Conservation (phyloP, 495 filamentous ascomycete genomes). For the Xylaria longipes region DNA sequence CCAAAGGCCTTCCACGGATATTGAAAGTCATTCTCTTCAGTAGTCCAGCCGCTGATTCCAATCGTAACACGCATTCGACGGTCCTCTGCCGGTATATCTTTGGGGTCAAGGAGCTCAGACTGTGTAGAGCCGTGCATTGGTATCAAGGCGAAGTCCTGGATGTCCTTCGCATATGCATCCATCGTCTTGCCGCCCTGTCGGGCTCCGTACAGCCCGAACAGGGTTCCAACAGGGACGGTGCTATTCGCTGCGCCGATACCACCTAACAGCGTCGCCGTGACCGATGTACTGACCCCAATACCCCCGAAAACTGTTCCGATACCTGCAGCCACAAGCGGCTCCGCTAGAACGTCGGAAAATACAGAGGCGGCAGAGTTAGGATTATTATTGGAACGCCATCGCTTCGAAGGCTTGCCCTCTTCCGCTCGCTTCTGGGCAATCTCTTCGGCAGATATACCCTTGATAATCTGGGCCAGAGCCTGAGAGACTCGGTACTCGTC, state of each 20-base stretch:
- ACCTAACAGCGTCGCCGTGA: constrained; percentile 80
- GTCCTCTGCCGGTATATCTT: constrained; percentile 46
- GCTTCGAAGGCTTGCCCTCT: constrained; percentile 66
- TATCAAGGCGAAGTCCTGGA: constrained; percentile 88
- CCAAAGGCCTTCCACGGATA: constrained; percentile 80
- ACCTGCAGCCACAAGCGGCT: constrained; percentile 80
- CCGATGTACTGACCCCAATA: constrained; percentile 69
- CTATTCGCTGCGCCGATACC: constrained; percentile 69
- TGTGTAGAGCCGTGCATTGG: constrained; percentile 62
- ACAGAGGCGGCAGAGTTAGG: constrained; percentile 71
- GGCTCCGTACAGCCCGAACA: constrained; percentile 91
- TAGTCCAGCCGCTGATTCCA: constrained; percentile 83
- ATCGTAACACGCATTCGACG: constrained; percentile 82
- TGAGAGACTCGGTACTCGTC: constrained; percentile 78
- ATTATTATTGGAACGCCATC: constrained; percentile 82
- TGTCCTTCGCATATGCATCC: constrained; percentile 84
- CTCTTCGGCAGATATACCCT: constrained; percentile 71
- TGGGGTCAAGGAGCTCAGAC: constrained; percentile 46
- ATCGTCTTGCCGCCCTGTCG: constrained; percentile 86
- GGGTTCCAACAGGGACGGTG: constrained; percentile 74
- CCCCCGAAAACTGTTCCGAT: constrained; percentile 84
- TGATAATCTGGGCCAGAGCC: constrained; percentile 73
- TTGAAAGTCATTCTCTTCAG: constrained; percentile 69
- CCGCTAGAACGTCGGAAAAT: constrained; percentile 77
- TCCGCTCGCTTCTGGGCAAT: constrained; percentile 71